These are phyloP conservation scores for Populus euphratica DNA, from an alignment of 345 rosid genomes.

Conservation along the genomic window DNA sequence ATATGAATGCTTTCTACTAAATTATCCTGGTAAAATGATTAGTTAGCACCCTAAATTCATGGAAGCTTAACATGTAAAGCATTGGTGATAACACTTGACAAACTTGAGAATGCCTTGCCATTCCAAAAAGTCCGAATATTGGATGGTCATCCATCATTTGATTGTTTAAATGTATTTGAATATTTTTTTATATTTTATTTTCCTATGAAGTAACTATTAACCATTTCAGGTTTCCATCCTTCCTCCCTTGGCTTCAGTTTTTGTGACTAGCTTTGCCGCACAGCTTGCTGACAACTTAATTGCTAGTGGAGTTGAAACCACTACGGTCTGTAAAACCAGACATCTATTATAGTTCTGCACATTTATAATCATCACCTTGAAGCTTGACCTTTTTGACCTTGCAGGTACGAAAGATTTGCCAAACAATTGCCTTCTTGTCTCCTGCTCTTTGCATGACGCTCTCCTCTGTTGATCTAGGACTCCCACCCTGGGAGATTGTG, in stretches of 20 bases:
- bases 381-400: slow-evolving; percentile 5
- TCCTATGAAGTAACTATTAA: neutral
- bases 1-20: neutral
- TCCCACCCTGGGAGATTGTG: slow-evolving; percentile 89
- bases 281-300: slow-evolving; percentile 85
- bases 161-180: neutral
- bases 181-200: neutral
- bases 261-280: slow-evolving; percentile 72
- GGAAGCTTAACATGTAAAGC: neutral
- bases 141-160: neutral
- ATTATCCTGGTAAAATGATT: too few relatives aligned
- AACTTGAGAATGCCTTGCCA: neutral
- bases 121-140: neutral
- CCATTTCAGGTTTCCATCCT: slow-evolving; percentile 85
- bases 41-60: neutral
- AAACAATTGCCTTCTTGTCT: slow-evolving; percentile 78
- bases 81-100: neutral
- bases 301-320: slow-evolving; percentile 72
- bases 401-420: slow-evolving; percentile 92
- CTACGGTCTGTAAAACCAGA: slow-evolving; percentile 48
- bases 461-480: slow-evolving; percentile 81
- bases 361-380: neutral
- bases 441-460: slow-evolving; percentile 89
- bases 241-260: slow-evolving; percentile 85
- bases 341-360: slow-evolving; percentile 7